Conservation (phyloP, 768 basidiomycete genomes). For the Collybiopsis confluens region DNA sequence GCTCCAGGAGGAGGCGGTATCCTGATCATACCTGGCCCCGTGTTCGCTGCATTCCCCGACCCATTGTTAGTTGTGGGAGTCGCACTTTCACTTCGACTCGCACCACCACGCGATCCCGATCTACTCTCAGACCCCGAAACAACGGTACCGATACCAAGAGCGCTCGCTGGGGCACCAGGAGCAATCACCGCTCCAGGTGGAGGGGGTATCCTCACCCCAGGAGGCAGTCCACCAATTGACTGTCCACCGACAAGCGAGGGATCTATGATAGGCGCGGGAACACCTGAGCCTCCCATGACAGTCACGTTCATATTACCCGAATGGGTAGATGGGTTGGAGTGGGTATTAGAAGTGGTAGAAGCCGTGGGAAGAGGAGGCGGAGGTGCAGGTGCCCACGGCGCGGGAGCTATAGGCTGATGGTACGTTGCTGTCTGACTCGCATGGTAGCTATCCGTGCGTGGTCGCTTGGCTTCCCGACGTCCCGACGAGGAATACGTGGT, state of each 20-base stretch:
- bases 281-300: neutral
- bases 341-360: neutral
- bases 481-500: neutral
- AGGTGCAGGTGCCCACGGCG: conserved; percentile 6
- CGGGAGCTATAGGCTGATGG: conserved; percentile 8
- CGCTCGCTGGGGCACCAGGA: neutral
- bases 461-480: conserved; percentile 1
- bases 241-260: neutral
- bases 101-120: too few relatives aligned
- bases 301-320: neutral
- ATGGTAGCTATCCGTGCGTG: neutral
- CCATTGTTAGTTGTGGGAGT: neutral
- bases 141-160: neutral
- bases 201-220: conserved; percentile 12
- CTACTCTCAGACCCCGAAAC: too few relatives aligned
- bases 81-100: neutral
- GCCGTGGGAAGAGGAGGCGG: neutral
- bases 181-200: conserved; percentile 17
- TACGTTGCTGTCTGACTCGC: conserved; percentile 1
- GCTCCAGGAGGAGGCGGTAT: conserved; percentile 18
- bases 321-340: too few relatives aligned
- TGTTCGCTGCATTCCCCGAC: neutral
- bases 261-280: neutral
- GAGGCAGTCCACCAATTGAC: conserved; percentile 2
- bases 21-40: neutral